These are phyloP conservation scores for Penicillium psychrosexuale DNA, from an alignment of 2,329 filamentous ascomycete genomes.

Conservation along the genomic window DNA sequence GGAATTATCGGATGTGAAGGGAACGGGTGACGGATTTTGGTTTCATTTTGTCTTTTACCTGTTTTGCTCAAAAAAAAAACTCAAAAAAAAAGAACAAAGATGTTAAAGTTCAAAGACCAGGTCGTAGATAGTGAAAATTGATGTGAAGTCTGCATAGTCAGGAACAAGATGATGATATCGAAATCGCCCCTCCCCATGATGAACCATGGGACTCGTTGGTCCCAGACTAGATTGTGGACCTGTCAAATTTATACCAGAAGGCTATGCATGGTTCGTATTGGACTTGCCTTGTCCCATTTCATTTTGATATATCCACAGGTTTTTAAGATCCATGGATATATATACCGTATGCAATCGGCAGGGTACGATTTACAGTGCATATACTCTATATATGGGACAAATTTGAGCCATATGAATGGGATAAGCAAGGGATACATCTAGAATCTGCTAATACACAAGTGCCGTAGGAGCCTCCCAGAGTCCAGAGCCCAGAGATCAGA, in stretches of 20 bases:
- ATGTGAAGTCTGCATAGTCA: neutral
- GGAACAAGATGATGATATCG: neutral
- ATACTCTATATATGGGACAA: neutral
- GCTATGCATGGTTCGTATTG: too few species aligned
- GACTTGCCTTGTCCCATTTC: too few species aligned
- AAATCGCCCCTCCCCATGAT: neutral
- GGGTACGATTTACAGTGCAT: neutral
- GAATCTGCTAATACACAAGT: neutral
- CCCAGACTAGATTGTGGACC: constrained; percentile 2
- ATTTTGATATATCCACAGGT: neutral
- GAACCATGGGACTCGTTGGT: constrained; percentile 2
- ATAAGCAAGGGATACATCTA: neutral
- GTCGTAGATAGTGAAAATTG: neutral
- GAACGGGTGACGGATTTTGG: neutral
- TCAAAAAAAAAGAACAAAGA: neutral
- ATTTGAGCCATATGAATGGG: neutral
- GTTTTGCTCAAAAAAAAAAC: neutral
- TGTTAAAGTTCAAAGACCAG: neutral
- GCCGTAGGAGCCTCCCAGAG: neutral
- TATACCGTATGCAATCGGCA: neutral
- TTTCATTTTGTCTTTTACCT: neutral
- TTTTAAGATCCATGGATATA: neutral
- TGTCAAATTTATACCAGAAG: neutral
- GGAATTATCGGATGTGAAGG: neutral
- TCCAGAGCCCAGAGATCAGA: neutral